phyloP scores from a whole-genome alignment of 306 rosid species.

The Cyclanthera cordifolia region DNA sequence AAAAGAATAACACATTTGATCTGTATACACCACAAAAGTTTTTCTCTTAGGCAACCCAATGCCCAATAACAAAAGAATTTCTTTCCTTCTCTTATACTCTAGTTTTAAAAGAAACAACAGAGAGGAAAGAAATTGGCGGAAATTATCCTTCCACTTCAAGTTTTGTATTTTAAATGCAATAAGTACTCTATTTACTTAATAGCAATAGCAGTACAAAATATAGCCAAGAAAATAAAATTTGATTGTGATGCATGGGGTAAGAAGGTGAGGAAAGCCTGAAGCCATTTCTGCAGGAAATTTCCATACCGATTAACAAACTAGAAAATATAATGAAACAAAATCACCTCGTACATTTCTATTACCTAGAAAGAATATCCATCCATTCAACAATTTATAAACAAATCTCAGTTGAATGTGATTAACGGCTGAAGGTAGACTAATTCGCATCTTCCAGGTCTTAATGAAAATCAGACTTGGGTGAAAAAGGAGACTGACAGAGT shows the following conservation, averaged over 20 bases:
- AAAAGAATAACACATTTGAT: constrained; percentile 36
- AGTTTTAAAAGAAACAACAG: background rate
- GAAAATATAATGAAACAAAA: no score
- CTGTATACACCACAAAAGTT: constrained; percentile 31
- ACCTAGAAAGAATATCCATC: background rate
- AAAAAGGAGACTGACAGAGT: background rate
- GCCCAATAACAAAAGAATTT: background rate
- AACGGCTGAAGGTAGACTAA: background rate
- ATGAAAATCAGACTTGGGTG: background rate
- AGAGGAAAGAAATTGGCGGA: background rate
- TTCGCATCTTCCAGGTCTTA: background rate
- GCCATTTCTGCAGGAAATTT: no score
- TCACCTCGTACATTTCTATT: background rate
- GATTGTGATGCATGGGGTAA: no score
- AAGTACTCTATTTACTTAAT: background rate
- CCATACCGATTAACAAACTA: no score
- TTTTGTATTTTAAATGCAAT: background rate
- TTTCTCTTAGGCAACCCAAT: background rate
- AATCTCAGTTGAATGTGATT: background rate
- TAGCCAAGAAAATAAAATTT: no score
- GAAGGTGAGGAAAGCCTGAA: no score
- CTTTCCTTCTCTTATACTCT: background rate
- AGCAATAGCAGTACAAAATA: no score
- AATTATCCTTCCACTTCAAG: background rate
- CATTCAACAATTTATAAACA: background rate